Base-by-base conservation (phyloP, 441 rosid genomes). In the Melastoma candidum region DNA sequence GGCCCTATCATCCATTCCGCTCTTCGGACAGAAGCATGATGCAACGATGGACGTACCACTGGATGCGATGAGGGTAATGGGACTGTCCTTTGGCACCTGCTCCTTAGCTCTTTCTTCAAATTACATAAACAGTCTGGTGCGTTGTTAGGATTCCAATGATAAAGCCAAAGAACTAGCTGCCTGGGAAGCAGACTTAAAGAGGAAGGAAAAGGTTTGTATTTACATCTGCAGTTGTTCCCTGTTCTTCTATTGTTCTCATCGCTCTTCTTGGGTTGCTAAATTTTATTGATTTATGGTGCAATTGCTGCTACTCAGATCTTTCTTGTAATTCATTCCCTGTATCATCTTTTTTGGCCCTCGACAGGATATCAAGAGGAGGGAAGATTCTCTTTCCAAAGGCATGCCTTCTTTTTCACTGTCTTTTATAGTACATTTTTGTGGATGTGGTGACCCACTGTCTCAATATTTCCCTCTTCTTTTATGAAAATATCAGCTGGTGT, bases 1-100 rank as follows among this genome's bases (percentile, higher is more conserved):
- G 66, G 61, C 78, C 0, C 53, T 73, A 56, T 73, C 85, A 47
- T 70, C 85, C 44, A 71, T 74, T 55, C 78, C 90, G 25, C 56
- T 67, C 54, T 81, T 72, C 69, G 84, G 84, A 51, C 76, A 77
- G 63, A 71, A 74, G 63, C 65, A 81, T 48, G 95, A 78, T 62
- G 96, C 95, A 1, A 85, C 96, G 0, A 95, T 85, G n/a, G 93
- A 90, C 67, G 81, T 90, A 61, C 96, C 96, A 25, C 72, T 90
- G 49, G 94, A 82, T 71, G 66, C 79, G 7, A 67, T 80, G 82
- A 90, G 76, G 58, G 97, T 90, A 80, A 75, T 59, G 32, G 43
- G 22, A 24, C 51, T 41, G 4, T 26, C 41, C 41, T 36, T 36
- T 36, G 6, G 41, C 41, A 36, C 41, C 41, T 36, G 41, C 41